A percentile compares a stretch with the other conserved stretches of the same genome.
These are phyloP conservation scores for Teratosphaeria destructans DNA, from an alignment of 2,329 filamentous ascomycete species.

Conservation along the genomic window DNA sequence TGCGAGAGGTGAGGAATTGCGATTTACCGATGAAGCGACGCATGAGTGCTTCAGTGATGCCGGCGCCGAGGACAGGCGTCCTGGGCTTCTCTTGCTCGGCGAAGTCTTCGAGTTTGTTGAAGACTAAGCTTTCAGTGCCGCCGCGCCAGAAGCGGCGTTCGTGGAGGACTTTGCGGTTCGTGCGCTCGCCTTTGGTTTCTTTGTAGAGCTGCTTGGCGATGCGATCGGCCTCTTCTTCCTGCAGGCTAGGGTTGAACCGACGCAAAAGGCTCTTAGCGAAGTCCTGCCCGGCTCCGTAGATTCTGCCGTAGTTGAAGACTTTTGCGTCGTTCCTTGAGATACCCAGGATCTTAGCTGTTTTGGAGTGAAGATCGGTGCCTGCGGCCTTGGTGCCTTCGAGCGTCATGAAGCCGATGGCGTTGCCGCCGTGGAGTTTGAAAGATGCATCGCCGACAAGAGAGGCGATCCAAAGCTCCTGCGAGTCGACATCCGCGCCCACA, in stretches of 20 bases:
- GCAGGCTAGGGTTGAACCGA: conserved; percentile 82
- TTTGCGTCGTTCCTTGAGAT: conserved; percentile 95
- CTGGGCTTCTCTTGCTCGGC: conserved; percentile 85
- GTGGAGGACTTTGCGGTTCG: conserved; percentile 59
- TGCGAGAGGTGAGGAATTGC: conserved; percentile 87
- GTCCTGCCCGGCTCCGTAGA: conserved; percentile 93
- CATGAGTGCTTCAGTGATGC: conserved; percentile 93
- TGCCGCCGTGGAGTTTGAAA: conserved; percentile 90
- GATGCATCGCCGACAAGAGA: conserved; percentile 89
- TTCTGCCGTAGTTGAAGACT: conserved; percentile 96
- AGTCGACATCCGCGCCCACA: conserved; percentile 95
- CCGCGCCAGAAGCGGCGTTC: conserved; percentile 84
- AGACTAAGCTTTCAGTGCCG: conserved; percentile 93
- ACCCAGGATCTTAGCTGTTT: conserved; percentile 81
- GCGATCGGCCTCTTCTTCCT: conserved; percentile 64
- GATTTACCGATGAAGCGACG: conserved; percentile 76
- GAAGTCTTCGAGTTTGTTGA: conserved; percentile 96
- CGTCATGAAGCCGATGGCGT: conserved; percentile 98
- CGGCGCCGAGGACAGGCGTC: conserved; percentile 85
- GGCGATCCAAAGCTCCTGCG: conserved; percentile 95
- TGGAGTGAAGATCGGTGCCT: conserved; percentile 87
- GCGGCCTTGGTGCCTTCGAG: conserved; percentile 90
- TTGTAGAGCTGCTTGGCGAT: conserved; percentile 74
- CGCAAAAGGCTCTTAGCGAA: conserved; percentile 83
- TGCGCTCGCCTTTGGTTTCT: conserved; percentile 84